phyloP scores from a whole-genome alignment of 179 eudicot species.

The Heliamphora pulchella region DNA sequence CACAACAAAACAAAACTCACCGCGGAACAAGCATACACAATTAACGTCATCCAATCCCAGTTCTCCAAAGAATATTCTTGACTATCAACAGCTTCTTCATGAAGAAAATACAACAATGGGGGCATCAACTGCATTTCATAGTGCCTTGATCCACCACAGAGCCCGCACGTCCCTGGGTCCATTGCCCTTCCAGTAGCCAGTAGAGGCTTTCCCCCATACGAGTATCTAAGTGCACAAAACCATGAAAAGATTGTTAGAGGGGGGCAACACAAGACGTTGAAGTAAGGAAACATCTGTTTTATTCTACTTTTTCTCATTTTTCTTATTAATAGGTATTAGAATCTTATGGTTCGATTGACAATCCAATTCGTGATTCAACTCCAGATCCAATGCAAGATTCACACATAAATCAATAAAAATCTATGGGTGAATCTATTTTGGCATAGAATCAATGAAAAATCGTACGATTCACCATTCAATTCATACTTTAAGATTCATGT shows the following conservation, averaged over 20 bases:
- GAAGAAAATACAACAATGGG: conserved; percentile 71
- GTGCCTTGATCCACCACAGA: conserved; percentile 68
- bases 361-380: too few relatives aligned
- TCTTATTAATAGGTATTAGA: not conserved
- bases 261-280: not conserved
- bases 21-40: conserved; percentile 74
- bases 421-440: too few relatives aligned
- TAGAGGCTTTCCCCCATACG: conserved; percentile 75
- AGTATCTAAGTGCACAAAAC: conserved; percentile 43
- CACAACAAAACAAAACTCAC: conserved; percentile 30
- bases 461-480: too few relatives aligned
- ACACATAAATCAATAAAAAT: too few relatives aligned
- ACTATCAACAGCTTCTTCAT: conserved; percentile 38
- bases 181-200: conserved; percentile 46
- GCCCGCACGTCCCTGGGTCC: conserved; percentile 43
- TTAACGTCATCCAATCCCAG: conserved; percentile 83
- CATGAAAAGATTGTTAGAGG: conserved; percentile 11
- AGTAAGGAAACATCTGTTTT: not conserved
- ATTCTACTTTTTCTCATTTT: not conserved
- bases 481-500: too few relatives aligned
- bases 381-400: too few relatives aligned
- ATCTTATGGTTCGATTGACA: not conserved
- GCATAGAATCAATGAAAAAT: too few relatives aligned
- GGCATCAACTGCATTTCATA: conserved; percentile 95
- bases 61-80: conserved; percentile 43